These are phyloP conservation scores for Fusarium ambrosium DNA, from an alignment of 2,329 filamentous ascomycete genomes.

Conservation along the genomic window DNA sequence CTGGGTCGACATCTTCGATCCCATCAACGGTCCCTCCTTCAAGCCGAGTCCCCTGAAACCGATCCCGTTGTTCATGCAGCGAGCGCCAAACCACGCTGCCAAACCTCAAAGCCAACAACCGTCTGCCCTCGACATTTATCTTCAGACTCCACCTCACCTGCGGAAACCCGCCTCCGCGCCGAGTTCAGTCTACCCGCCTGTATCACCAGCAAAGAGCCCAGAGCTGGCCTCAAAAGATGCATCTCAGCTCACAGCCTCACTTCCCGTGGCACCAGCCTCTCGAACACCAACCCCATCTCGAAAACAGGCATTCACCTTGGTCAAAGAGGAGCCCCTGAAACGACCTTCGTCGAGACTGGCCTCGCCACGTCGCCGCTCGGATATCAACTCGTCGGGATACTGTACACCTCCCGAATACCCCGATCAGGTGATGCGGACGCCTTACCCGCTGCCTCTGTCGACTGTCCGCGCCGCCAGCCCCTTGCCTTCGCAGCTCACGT, in stretches of 20 bases:
- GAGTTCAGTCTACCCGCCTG: slow-evolving; percentile 9
- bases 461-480: slow-evolving; percentile 28
- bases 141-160: slow-evolving; percentile 20
- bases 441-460: slow-evolving; percentile 35
- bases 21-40: slow-evolving; percentile 62
- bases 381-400: slow-evolving; percentile 46
- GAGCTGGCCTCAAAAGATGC: background rate
- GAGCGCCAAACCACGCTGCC: slow-evolving; percentile 35
- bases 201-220: background rate
- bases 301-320: slow-evolving; percentile 36
- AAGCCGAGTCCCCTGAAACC: slow-evolving; percentile 64
- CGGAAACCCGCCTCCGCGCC: slow-evolving; percentile 20
- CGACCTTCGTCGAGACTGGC: slow-evolving; percentile 55
- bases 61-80: slow-evolving; percentile 63
- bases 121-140: slow-evolving; percentile 25
- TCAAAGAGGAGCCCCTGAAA: slow-evolving; percentile 56
- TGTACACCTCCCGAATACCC: slow-evolving; percentile 50
- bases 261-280: background rate
- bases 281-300: slow-evolving; percentile 11
- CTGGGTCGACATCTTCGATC: slow-evolving; percentile 65
- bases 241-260: slow-evolving; percentile 6
- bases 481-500: slow-evolving; percentile 32
- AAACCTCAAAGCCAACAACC: slow-evolving; percentile 19
- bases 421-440: slow-evolving; percentile 26
- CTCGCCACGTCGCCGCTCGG: slow-evolving; percentile 33